Evolutionary conservation across 495 filamentous ascomycete species (phyloP).

Genomic region (Glarea lozoyensis): DNA sequence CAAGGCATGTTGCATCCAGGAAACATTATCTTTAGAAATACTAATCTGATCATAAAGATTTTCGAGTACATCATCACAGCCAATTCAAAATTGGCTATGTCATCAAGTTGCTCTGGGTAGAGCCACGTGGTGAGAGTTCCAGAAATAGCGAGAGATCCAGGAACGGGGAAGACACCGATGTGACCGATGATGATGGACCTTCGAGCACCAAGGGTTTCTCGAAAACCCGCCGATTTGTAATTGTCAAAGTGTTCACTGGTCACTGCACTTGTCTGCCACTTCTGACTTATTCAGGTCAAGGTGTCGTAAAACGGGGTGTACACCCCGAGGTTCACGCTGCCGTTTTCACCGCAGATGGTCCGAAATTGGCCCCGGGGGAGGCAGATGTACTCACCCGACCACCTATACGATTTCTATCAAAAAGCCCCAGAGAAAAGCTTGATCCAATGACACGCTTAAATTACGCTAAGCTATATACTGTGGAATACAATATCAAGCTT

Average conservation of each 20-base stretch:
- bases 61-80: too few relatives aligned
- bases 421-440: neutral
- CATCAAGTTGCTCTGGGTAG: constrained; percentile 5
- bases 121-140: constrained; percentile 3
- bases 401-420: neutral
- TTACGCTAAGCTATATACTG: constrained; percentile 10
- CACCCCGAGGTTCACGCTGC: neutral
- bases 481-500: constrained; percentile 9
- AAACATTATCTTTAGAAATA: too few relatives aligned
- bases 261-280: constrained; percentile 4
- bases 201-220: neutral
- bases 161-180: neutral
- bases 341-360: neutral
- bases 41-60: too few relatives aligned
- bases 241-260: neutral
- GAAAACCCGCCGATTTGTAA: constrained; percentile 4
- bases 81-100: constrained; percentile 3
- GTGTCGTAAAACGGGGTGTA: neutral
- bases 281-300: constrained; percentile 6
- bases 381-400: neutral
- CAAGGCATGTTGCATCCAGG: too few relatives aligned
- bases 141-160: too few relatives aligned
- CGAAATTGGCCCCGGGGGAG: neutral
- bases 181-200: neutral
- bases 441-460: constrained; percentile 1